Evolutionary conservation across 164 flowering plant genomes (phyloP).

Genomic region (Vitis labrusca): DNA sequence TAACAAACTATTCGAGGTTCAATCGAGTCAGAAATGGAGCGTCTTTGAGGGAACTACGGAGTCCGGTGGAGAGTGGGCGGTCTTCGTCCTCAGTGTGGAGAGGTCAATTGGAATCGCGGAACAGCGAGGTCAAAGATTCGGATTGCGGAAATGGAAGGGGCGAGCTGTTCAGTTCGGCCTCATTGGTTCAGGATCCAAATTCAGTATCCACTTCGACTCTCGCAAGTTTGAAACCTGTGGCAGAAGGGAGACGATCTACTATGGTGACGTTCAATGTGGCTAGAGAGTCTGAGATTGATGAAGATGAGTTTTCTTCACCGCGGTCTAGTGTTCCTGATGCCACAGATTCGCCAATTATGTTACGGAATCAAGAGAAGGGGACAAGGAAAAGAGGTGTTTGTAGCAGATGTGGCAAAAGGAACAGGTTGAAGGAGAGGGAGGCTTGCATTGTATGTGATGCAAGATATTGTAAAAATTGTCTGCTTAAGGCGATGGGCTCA

Average conservation of each 20-base stretch:
- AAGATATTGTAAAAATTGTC: conserved; percentile 48
- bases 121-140: conserved; percentile 5
- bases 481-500: conserved; percentile 67
- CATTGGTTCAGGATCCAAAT: neutral
- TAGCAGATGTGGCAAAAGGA: conserved; percentile 47
- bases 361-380: conserved; percentile 13
- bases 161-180: neutral
- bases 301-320: conserved; percentile 19
- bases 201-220: neutral
- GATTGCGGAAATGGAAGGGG: neutral
- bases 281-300: conserved; percentile 22
- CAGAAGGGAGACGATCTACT: conserved; percentile 18
- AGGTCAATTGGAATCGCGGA: conserved; percentile 6
- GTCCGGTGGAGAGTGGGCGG: conserved; percentile 18
- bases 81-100: conserved; percentile 13
- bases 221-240: neutral
- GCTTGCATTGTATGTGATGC: conserved; percentile 54
- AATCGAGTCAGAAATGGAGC: conserved; percentile 9
- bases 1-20: conserved; percentile 8
- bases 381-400: conserved; percentile 32
- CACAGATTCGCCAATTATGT: conserved; percentile 19
- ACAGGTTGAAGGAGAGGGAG: conserved; percentile 40
- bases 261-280: conserved; percentile 30
- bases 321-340: conserved; percentile 12
- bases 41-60: neutral